Percentiles rank a stretch among this genome's conserved stretches.
phyloP scores from a whole-genome alignment of 495 filamentous ascomycete species.

The Talaromyces ruber region DNA sequence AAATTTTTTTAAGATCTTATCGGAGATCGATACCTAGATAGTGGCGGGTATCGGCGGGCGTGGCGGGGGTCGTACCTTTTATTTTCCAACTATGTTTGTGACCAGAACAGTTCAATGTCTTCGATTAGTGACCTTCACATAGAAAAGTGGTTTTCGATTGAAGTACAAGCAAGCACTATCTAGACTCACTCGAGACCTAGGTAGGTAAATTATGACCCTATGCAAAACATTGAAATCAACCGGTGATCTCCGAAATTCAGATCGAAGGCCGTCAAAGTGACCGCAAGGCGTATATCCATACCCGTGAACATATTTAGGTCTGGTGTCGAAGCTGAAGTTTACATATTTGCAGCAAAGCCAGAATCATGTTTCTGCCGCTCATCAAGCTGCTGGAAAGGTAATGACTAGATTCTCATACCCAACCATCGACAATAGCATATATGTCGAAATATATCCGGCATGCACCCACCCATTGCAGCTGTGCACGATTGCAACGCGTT shows the following conservation, averaged over 20 bases:
- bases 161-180: no score
- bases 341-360: neutral
- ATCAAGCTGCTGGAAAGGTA: neutral
- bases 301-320: neutral
- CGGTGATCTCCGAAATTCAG: neutral
- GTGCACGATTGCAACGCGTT: neutral
- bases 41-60: conserved; percentile 16
- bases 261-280: neutral
- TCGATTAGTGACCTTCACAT: no score
- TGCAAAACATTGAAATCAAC: neutral
- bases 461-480: neutral
- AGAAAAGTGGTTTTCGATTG: no score
- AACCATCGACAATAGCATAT: neutral
- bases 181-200: no score
- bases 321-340: neutral
- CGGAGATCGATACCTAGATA: conserved; percentile 21
- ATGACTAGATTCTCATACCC: no score
- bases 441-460: neutral
- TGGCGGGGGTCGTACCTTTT: conserved; percentile 18
- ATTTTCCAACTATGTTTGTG: conserved; percentile 11
- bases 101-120: neutral
- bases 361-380: neutral
- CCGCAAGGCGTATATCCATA: neutral
- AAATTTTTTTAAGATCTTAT: conserved; percentile 23
- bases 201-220: no score